These are phyloP conservation scores for Talaromyces thailandensis DNA, from an alignment of 495 filamentous ascomycete genomes.

Conservation along the genomic window DNA sequence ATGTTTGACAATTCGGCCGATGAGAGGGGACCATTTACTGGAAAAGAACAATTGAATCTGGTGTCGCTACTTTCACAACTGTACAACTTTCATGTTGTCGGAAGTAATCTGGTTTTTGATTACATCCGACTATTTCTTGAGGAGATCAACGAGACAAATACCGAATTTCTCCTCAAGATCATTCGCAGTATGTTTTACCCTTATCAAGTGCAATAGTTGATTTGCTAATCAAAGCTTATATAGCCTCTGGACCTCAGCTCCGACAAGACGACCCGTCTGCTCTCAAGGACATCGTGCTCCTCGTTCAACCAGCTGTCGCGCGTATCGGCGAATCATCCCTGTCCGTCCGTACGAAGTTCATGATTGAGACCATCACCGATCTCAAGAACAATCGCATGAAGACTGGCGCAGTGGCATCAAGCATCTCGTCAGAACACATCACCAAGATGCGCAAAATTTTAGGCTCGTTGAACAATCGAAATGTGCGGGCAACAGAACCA, in stretches of 20 bases:
- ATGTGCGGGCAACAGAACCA: slow-evolving; percentile 67
- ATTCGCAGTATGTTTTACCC: slow-evolving; percentile 49
- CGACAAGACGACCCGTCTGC: slow-evolving; percentile 84
- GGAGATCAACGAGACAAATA: slow-evolving; percentile 77
- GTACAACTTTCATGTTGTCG: slow-evolving; percentile 85
- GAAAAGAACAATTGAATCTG: slow-evolving; percentile 69
- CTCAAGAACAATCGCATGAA: slow-evolving; percentile 91
- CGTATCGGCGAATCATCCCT: slow-evolving; percentile 58
- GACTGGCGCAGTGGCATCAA: slow-evolving; percentile 52
- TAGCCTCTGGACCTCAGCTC: slow-evolving; percentile 66
- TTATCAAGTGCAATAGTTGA: neutral
- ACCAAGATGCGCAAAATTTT: slow-evolving; percentile 76
- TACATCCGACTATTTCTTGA: slow-evolving; percentile 71
- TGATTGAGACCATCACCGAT: slow-evolving; percentile 94
- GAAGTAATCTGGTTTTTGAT: slow-evolving; percentile 77
- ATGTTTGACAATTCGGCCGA: slow-evolving; percentile 44
- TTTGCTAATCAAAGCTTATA: neutral
- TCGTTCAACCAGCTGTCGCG: slow-evolving; percentile 63
- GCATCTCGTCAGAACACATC: slow-evolving; percentile 64
- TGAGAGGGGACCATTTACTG: slow-evolving; percentile 34
- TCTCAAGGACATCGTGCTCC: slow-evolving; percentile 81
- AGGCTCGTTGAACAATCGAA: slow-evolving; percentile 60
- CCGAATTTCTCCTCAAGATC: slow-evolving; percentile 79
- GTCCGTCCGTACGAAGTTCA: slow-evolving; percentile 88
- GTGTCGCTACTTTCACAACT: slow-evolving; percentile 77